Evolutionary conservation across 2,329 filamentous ascomycete species (phyloP), one percentile per base, ranked within the genome.

Genomic region (Paracorniculantispora psalliotae): DNA sequence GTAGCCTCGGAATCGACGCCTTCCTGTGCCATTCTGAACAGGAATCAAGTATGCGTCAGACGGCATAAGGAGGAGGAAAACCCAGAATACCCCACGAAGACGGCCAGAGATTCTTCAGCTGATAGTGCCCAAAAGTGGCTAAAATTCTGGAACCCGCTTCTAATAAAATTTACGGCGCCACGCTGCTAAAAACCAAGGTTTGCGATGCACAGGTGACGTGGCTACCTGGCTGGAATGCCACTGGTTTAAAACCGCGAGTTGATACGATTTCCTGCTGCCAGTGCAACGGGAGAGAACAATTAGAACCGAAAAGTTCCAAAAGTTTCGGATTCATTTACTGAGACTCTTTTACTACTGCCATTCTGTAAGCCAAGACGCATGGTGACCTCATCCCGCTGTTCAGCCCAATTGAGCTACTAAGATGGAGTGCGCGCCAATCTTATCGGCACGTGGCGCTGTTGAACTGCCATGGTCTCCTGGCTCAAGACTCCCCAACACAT

Each of bases 151-250:
- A 26, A 35, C 4, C 30, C 5, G 37, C 26, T 33, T 41, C 13
- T 26, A 46, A 17, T 7, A 17, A 25, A 53, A 37, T n/a, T 25
- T 4, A 13, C 19, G 28, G 21, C 52, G 41, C 26, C 62, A 21
- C 41, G 61, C 10, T 52, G 49, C 41, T 60, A 61, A 55, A 58
- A 61, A 52, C 59, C 64, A 43, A 59, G 58, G 55, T 57, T 64
- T 46, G 43, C 63, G 44, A 55, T n/a, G 52, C 25, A 19, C 50
- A 28, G 35, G 37, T 43, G 50, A 53, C 37, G 37, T 17, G 37
- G 49, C 49, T 23, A 39, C 12, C 35, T 7, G 39, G 10, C 26
- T 9, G 37, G 50, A 46, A 46, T 35, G 39, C 8, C 12, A 3
- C 10, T 37, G 33, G n/a, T n/a, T n/a, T n/a, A n/a, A n/a, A n/a